phyloP scores from a whole-genome alignment of 192 early-diverging fungal genomes.

The Dispira parvispora region DNA sequence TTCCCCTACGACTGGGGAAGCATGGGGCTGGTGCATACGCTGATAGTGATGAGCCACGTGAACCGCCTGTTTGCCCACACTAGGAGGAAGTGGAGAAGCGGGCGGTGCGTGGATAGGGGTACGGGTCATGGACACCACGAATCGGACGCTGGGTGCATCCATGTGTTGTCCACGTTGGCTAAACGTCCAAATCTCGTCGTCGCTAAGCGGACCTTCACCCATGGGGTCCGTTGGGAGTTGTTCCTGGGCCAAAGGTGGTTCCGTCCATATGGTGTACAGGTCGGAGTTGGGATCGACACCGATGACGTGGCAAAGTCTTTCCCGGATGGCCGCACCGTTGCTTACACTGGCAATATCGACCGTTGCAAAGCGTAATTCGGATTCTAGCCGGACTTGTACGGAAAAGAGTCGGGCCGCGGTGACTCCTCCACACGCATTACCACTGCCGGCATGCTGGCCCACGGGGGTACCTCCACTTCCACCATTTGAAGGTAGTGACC shows the following conservation, averaged over 20 bases:
- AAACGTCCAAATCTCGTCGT: conserved; percentile 6
- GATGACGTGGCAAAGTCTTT: background rate
- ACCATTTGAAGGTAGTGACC: too few species aligned
- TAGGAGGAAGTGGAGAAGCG: background rate
- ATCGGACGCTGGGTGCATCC: conserved; percentile 5
- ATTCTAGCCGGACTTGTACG: background rate
- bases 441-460: too few species aligned
- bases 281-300: conserved; percentile 2
- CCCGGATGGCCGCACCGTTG: conserved; percentile 5
- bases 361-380: background rate
- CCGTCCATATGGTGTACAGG: conserved; percentile 1
- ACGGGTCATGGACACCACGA: conserved; percentile 6
- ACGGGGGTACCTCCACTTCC: too few species aligned
- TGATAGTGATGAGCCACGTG: background rate
- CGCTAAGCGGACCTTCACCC: background rate
- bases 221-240: background rate
- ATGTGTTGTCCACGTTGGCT: background rate
- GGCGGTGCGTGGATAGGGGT: conserved; percentile 1
- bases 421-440: too few species aligned
- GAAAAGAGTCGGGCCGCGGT: background rate
- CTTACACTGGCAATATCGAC: background rate
- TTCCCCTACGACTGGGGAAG: background rate
- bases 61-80: background rate
- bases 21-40: too few species aligned
- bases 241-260: background rate